Evolutionary conservation across 495 filamentous ascomycete genomes (phyloP), one percentile per base, ranked within the genome.

Genomic region (Neurospora tetraspora): DNA sequence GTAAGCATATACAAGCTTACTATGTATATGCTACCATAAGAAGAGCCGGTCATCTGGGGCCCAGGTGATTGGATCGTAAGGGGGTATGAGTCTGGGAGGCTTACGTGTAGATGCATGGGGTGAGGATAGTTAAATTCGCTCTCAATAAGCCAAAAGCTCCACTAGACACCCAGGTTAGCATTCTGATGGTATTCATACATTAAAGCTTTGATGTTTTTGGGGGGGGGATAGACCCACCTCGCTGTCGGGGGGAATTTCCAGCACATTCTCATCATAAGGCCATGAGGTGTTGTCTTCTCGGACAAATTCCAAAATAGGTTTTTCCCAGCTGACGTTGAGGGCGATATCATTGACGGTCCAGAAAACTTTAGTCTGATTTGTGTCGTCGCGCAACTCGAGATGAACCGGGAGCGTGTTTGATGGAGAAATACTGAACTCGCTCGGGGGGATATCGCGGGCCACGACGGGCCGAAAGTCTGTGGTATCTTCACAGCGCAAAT

Each of bases 91-190:
- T 39, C 72, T 27, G 3, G 20, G 43, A 23, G 53, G 71, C 72
- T 72, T 71, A 76, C 74, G 76, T 89, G 86, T 16, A 91, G 80
- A 73, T 89, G 86, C 65, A 88, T 82, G 6, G 86, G 87, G 69
- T 81, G 85, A 23, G 45, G 70, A 34, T 78, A 71, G 9, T 27
- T 11, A 70, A 88, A 86, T 37, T 84, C 76, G 71, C 83, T 82
- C 75, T 83, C 73, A 39, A 73, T 77, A 43, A 74, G 71, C 76
- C 72, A 80, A 42, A 74, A 71, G 18, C 68, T 74, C 65, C 70
- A 73, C 72, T 76, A n/a, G 10, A 53, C 14, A 53, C 14, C 23
- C 31, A n/a, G 23, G 39, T 42, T 70, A 45, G 39, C 68, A 65
- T 23, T 53, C 23, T 61, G 23, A 61, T 61, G 5, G 65, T 61